A percentile compares a stretch with the other conserved stretches of the same genome.
Evolutionary conservation across 352 stramenopile genomes (phyloP).

Genomic region (Phytophthora constricta): DNA sequence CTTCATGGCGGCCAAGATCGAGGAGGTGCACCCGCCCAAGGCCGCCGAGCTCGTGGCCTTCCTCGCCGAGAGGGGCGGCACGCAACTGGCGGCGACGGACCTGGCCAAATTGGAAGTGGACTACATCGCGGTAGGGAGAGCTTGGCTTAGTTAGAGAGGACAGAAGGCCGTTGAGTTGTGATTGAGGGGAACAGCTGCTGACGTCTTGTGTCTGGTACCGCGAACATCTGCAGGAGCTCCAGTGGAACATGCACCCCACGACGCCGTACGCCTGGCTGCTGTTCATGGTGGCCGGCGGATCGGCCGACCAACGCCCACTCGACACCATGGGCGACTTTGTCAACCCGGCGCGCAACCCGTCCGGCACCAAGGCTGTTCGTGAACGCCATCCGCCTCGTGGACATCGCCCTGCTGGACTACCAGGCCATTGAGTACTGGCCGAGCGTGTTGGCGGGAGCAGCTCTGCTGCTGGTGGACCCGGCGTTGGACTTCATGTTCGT

Average conservation of each 20-base stretch:
- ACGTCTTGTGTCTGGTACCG: constrained; percentile 18
- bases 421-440: constrained; percentile 81
- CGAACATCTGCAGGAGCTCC: constrained; percentile 60
- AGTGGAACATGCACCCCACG: constrained; percentile 84
- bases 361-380: constrained; percentile 76
- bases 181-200: constrained; percentile 18
- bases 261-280: constrained; percentile 79
- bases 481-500: constrained; percentile 79
- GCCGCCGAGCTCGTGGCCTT: constrained; percentile 69
- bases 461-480: constrained; percentile 72
- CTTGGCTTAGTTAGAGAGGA: background rate
- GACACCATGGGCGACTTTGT: constrained; percentile 83
- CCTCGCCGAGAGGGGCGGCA: constrained; percentile 55
- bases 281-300: constrained; percentile 76
- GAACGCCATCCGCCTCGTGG: constrained; percentile 69
- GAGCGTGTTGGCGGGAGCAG: constrained; percentile 75
- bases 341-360: constrained; percentile 60
- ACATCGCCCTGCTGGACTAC: constrained; percentile 78
- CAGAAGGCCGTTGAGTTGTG: background rate
- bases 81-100: constrained; percentile 55
- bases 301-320: constrained; percentile 61
- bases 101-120: constrained; percentile 67
- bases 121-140: constrained; percentile 60
- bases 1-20: constrained; percentile 88
- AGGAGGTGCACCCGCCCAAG: constrained; percentile 83